Percentiles rank a stretch among this genome's conserved stretches.
These are phyloP conservation scores for Stylosanthes scabra DNA, from an alignment of 331 rosid genomes.

Conservation along the genomic window DNA sequence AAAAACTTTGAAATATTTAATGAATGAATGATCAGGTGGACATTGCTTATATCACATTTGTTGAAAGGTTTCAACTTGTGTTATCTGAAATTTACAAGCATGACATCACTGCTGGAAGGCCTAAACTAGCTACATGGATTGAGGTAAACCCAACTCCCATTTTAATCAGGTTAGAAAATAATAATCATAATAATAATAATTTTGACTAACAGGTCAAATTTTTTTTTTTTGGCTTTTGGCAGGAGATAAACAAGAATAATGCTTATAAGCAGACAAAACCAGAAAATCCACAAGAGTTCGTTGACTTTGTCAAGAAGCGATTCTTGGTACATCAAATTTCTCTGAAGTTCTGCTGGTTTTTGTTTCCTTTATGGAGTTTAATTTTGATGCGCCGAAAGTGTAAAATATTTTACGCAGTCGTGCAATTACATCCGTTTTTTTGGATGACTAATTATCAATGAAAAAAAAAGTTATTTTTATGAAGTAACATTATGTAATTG, in stretches of 20 bases:
- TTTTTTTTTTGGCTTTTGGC: not conserved
- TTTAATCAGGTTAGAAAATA: not conserved
- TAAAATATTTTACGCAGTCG: too few species aligned
- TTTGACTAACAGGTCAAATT: not conserved
- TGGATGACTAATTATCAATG: too few species aligned
- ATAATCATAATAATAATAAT: not conserved
- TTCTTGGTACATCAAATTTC: slow-evolving; percentile 19
- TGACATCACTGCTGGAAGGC: slow-evolving; percentile 61
- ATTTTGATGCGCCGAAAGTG: too few species aligned
- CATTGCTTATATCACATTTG: slow-evolving; percentile 54
- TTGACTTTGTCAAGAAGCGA: slow-evolving; percentile 35
- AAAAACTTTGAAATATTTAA: not conserved
- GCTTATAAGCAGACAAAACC: slow-evolving; percentile 52
- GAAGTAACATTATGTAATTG: too few species aligned
- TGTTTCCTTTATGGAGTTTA: not conserved
- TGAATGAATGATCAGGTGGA: slow-evolving; percentile 51
- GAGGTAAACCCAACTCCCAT: slow-evolving; percentile 42
- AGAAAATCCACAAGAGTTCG: slow-evolving; percentile 46
- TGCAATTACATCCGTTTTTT: too few species aligned
- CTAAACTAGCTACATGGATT: slow-evolving; percentile 59
- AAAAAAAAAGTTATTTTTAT: too few species aligned
- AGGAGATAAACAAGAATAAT: slow-evolving; percentile 55
- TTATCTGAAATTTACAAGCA: slow-evolving; percentile 46
- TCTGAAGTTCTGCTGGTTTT: not conserved
- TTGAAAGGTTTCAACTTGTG: slow-evolving; percentile 56